Percentiles rank a stretch among this genome's conserved stretches.
Conservation (phyloP, 176 grass and related monocot species). For the Rhynchospora pubera region DNA sequence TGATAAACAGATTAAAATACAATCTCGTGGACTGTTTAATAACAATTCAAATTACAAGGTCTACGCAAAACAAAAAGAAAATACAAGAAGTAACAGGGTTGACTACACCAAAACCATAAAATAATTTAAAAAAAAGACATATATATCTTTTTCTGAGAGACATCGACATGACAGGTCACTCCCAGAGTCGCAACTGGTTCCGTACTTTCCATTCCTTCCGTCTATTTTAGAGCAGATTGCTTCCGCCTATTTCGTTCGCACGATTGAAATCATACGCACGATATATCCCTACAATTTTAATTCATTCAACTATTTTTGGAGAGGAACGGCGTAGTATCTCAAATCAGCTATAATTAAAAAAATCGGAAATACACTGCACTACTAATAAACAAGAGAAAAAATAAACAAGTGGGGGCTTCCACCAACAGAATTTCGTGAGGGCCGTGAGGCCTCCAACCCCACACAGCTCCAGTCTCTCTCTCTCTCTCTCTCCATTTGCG, state of each 20-base stretch:
- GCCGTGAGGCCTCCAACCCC: not conserved
- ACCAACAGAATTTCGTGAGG: constrained; percentile 23
- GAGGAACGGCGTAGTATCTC: not conserved
- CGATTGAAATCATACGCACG: not conserved
- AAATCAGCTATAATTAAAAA: not conserved
- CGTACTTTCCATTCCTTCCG: no score
- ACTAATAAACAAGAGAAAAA: not conserved
- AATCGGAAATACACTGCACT: not conserved
- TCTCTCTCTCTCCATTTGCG: not conserved
- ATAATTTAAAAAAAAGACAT: not conserved
- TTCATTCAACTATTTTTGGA: not conserved
- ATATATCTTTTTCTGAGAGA: not conserved
- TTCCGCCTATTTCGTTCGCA: not conserved
- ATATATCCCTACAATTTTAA: not conserved
- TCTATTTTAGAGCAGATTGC: not conserved
- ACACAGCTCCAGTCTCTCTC: not conserved
- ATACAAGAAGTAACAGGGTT: constrained; percentile 1
- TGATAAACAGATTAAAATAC: not conserved
- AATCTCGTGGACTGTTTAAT: not conserved
- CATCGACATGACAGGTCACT: not conserved
- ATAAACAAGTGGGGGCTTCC: constrained; percentile 3
- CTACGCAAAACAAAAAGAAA: not conserved
- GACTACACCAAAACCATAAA: not conserved
- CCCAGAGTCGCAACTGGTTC: not conserved
- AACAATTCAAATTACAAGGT: not conserved